Percentiles rank a stretch among this genome's conserved stretches.
Evolutionary conservation across 202 grass and related monocot genomes (phyloP).

Genomic region (Saccharum hybrid): DNA sequence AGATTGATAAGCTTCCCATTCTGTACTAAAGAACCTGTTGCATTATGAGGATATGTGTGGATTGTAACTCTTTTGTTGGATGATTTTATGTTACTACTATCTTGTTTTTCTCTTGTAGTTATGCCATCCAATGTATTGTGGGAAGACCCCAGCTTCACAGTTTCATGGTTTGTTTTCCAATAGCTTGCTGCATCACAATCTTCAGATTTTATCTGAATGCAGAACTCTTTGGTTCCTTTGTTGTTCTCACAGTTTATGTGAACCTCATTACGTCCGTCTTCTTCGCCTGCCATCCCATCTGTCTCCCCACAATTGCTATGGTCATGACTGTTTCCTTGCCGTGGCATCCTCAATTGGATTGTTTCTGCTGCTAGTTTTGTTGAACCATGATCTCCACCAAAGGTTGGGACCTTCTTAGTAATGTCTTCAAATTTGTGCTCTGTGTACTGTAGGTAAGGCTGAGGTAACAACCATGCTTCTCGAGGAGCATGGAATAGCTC

Average conservation of each 20-base stretch:
- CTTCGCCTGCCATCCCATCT: slow-evolving; percentile 8
- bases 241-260: slow-evolving; percentile 35
- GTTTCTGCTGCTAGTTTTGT: slow-evolving; percentile 27
- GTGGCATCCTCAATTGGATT: slow-evolving; percentile 4
- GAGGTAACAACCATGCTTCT: slow-evolving; percentile 34
- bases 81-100: slow-evolving; percentile 26
- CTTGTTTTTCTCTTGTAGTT: slow-evolving; percentile 40
- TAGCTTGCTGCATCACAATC: slow-evolving; percentile 19
- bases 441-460: slow-evolving; percentile 27
- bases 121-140: slow-evolving; percentile 13
- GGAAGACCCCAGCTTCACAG: slow-evolving; percentile 7
- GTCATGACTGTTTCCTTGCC: slow-evolving; percentile 31
- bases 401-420: slow-evolving; percentile 36
- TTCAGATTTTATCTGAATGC: slow-evolving; percentile 51
- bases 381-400: slow-evolving; percentile 39
- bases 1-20: slow-evolving; percentile 68
- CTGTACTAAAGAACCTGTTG: slow-evolving; percentile 44
- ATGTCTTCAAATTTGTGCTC: slow-evolving; percentile 26
- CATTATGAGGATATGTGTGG: slow-evolving; percentile 48
- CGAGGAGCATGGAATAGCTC: slow-evolving; percentile 46
- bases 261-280: slow-evolving; percentile 27
- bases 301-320: slow-evolving; percentile 8
- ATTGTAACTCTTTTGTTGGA: slow-evolving; percentile 61
- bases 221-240: slow-evolving; percentile 41
- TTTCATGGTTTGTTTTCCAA: slow-evolving; percentile 27